These are phyloP conservation scores for Aschersonia sp. DNA, from an alignment of 2,329 filamentous ascomycete species.

Conservation along the genomic window DNA sequence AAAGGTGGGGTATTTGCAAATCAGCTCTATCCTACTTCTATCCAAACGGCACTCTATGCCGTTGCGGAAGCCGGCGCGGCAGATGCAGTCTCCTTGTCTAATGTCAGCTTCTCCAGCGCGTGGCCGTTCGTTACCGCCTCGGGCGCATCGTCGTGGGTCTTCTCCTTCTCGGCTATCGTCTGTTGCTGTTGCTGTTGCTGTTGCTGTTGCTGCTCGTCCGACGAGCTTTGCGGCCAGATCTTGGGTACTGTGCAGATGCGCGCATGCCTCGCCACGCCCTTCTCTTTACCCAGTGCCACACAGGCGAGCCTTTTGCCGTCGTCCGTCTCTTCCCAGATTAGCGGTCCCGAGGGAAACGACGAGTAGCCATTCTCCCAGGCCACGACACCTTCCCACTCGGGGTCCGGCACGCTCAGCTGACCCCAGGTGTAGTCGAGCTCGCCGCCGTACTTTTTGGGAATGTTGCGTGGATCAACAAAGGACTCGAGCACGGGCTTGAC, in stretches of 20 bases:
- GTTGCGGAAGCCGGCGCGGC: background rate
- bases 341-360: conserved; percentile 40
- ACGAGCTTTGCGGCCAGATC: conserved; percentile 12
- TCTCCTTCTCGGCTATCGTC: conserved; percentile 3
- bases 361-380: conserved; percentile 36
- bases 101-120: background rate
- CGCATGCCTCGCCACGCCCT: conserved; percentile 28
- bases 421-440: conserved; percentile 73
- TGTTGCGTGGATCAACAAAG: conserved; percentile 71
- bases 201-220: background rate
- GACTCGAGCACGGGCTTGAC: conserved; percentile 61
- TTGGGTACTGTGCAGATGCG: conserved; percentile 36
- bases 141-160: background rate
- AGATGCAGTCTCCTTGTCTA: background rate
- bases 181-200: background rate
- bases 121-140: background rate
- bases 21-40: background rate
- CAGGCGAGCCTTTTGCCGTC: conserved; percentile 34
- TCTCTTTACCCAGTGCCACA: conserved; percentile 33
- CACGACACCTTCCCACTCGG: conserved; percentile 32
- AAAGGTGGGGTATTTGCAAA: background rate
- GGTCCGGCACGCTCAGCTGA: conserved; percentile 59
- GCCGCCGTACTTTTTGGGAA: conserved; percentile 83
- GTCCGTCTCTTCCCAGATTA: conserved; percentile 37
- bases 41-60: background rate